These are phyloP conservation scores for Penicillium sp. DNA, from an alignment of 2,329 filamentous ascomycete species.

Conservation along the genomic window DNA sequence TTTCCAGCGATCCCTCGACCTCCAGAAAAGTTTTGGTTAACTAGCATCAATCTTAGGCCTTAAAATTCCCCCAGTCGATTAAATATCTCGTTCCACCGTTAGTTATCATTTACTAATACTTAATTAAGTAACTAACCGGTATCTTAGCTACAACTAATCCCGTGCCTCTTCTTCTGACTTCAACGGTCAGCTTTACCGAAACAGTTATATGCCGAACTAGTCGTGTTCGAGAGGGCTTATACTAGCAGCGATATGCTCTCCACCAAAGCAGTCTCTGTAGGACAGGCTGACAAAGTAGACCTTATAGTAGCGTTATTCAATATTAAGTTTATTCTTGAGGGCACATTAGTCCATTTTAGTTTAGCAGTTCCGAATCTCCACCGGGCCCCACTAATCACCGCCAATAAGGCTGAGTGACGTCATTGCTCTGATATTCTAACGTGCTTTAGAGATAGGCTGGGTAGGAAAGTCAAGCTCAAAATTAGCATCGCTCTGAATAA, in stretches of 20 bases:
- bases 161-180: too few species aligned
- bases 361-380: conserved; percentile 11
- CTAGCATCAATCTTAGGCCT: too few species aligned
- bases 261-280: background rate
- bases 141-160: too few species aligned
- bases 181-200: conserved; percentile 5
- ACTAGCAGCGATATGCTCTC: conserved; percentile 3
- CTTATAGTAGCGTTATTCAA: background rate
- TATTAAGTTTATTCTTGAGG: background rate
- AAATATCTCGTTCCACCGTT: too few species aligned
- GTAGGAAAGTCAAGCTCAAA: background rate
- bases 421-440: conserved; percentile 1
- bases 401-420: conserved; percentile 15
- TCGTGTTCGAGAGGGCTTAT: background rate
- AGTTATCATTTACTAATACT: too few species aligned
- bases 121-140: too few species aligned
- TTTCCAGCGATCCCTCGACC: conserved; percentile 12
- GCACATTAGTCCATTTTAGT: background rate
- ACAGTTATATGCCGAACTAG: background rate
- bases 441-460: background rate
- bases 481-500: background rate
- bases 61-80: too few species aligned
- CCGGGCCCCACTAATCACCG: conserved; percentile 7
- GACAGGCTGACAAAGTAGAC: background rate
- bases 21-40: too few species aligned